These are phyloP conservation scores for Cucurbita pepo DNA, from an alignment of 306 rosid species.

Conservation along the genomic window DNA sequence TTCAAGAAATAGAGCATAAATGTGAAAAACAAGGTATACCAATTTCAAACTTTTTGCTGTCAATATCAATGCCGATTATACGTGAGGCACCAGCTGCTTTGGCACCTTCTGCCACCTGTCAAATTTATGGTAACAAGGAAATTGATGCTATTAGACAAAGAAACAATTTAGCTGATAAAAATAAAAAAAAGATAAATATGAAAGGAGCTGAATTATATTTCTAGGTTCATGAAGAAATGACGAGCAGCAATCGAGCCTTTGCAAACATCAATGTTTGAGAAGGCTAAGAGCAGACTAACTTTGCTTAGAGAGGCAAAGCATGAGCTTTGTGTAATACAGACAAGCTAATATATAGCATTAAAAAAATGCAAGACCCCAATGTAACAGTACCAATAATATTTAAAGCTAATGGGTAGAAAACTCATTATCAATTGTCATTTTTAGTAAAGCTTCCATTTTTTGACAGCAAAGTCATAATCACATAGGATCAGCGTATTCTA, in stretches of 20 bases:
- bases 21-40: constrained; percentile 29
- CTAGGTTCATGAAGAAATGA: neutral
- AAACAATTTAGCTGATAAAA: neutral
- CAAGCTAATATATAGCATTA: neutral
- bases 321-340: neutral
- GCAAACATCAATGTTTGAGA: neutral
- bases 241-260: neutral
- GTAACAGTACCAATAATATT: neutral
- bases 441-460: neutral
- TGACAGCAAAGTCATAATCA: neutral
- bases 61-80: constrained; percentile 66
- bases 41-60: constrained; percentile 51
- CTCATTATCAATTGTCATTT: neutral
- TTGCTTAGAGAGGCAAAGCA: neutral
- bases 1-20: constrained; percentile 1
- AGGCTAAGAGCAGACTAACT: neutral
- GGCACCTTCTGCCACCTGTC: constrained; percentile 93
- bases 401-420: neutral
- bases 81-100: constrained; percentile 88
- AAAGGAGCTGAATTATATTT: neutral
- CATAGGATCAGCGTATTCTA: neutral
- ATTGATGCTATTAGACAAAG: neutral
- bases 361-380: neutral
- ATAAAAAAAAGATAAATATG: neutral
- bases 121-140: constrained; percentile 2